These are phyloP conservation scores for Psilocybe cubensis DNA, from an alignment of 768 basidiomycete species.

Conservation along the genomic window DNA sequence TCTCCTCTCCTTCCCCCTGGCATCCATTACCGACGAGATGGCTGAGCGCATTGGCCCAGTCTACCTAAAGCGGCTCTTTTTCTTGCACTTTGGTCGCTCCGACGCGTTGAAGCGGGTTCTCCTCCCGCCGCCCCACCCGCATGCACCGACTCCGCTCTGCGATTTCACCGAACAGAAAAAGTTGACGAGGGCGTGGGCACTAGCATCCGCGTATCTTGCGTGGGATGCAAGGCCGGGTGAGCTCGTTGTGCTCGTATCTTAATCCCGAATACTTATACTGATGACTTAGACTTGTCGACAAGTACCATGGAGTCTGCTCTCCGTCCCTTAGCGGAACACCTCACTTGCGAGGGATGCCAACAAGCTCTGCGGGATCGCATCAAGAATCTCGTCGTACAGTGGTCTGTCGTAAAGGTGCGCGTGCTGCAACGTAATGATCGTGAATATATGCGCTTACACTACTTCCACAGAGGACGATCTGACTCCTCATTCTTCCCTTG, in stretches of 20 bases:
- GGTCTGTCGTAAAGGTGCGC: slow-evolving; percentile 78
- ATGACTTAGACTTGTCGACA: slow-evolving; percentile 66
- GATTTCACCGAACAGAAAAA: slow-evolving; percentile 81
- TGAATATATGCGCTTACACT: slow-evolving; percentile 6
- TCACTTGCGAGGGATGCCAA: slow-evolving; percentile 73
- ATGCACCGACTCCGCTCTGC: slow-evolving; percentile 69
- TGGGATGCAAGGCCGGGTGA: slow-evolving; percentile 84
- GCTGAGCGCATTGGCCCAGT: slow-evolving; percentile 71
- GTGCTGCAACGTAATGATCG: background rate
- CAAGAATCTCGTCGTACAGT: slow-evolving; percentile 69
- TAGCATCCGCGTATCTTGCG: slow-evolving; percentile 81
- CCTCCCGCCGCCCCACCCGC: slow-evolving; percentile 73
- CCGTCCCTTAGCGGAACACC: slow-evolving; percentile 67
- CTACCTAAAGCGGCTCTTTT: slow-evolving; percentile 83
- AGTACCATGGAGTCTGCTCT: slow-evolving; percentile 74
- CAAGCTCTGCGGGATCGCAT: slow-evolving; percentile 65
- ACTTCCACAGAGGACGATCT: slow-evolving; percentile 57
- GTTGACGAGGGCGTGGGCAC: slow-evolving; percentile 78
- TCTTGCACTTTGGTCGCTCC: slow-evolving; percentile 79
- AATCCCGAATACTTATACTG: slow-evolving; percentile 15
- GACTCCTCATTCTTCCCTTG: slow-evolving; percentile 19
- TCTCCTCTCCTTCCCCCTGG: slow-evolving; percentile 71
- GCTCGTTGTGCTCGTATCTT: slow-evolving; percentile 17
- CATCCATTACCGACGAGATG: slow-evolving; percentile 70
- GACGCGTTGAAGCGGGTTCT: slow-evolving; percentile 84